phyloP scores from a whole-genome alignment of 139 green algal genomes.

The Desmodesmus armatus region DNA sequence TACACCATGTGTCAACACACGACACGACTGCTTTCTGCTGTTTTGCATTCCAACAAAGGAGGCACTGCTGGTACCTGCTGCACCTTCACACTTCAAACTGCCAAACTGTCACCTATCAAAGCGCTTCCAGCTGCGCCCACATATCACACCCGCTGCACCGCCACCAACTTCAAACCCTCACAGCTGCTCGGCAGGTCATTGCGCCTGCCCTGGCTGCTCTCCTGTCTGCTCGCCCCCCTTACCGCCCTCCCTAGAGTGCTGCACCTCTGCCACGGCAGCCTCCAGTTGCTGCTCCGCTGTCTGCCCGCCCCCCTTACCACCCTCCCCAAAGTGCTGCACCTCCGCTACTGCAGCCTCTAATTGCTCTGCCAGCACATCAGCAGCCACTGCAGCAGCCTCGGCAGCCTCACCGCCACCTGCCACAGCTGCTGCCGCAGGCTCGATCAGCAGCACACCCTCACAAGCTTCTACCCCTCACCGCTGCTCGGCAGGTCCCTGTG shows the following conservation, averaged over 20 bases:
- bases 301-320: not conserved
- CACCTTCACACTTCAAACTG: too few relatives aligned
- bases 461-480: not conserved
- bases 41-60: too few relatives aligned
- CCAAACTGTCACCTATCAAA: too few relatives aligned
- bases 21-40: too few relatives aligned
- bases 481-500: not conserved
- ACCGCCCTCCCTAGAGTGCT: not conserved
- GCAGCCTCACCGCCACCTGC: not conserved
- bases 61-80: too few relatives aligned
- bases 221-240: not conserved
- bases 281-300: not conserved
- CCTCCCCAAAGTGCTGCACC: not conserved
- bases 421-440: not conserved
- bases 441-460: not conserved
- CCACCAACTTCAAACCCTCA: too few relatives aligned
- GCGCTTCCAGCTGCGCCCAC: too few relatives aligned
- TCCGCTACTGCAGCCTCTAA: not conserved
- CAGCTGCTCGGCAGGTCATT: too few relatives aligned
- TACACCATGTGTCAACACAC: too few relatives aligned
- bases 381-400: not conserved
- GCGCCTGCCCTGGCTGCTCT: not conserved
- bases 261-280: not conserved
- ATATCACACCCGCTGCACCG: too few relatives aligned
- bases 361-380: constrained; percentile 2